Conservation (phyloP, 2,329 filamentous ascomycete species). For the Chalaropsis thielavioides region DNA sequence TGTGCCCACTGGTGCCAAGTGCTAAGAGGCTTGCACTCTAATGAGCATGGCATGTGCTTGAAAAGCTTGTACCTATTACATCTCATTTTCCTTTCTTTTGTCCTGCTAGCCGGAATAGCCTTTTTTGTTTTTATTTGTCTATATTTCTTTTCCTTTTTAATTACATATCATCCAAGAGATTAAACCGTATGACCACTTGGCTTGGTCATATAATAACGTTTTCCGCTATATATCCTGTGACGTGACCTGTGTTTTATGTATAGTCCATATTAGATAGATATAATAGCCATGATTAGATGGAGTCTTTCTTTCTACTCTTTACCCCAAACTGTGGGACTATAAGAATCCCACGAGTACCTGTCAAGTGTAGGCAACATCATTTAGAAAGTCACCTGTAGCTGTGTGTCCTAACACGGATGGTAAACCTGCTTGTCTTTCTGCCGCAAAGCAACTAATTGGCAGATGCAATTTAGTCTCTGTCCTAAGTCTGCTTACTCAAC, state of each 20-base stretch:
- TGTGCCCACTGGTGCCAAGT: constrained; percentile 19
- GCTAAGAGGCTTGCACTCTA: background rate
- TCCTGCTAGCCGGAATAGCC: background rate
- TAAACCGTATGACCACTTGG: background rate
- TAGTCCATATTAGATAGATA: no score
- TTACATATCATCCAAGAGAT: background rate
- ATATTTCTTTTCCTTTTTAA: background rate
- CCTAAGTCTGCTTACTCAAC: background rate
- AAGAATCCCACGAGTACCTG: no score
- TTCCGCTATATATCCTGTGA: background rate
- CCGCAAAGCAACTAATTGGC: no score
- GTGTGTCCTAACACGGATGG: no score
- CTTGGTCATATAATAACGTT: background rate
- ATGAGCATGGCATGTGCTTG: background rate
- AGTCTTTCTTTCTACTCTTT: no score
- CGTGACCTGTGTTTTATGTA: background rate
- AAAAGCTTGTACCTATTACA: background rate
- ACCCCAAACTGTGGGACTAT: no score
- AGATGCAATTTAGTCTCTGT: background rate
- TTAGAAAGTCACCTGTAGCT: no score
- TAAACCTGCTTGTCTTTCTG: no score
- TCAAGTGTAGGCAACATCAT: no score
- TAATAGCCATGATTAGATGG: background rate
- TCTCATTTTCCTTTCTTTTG: background rate
- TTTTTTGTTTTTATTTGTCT: background rate